These are phyloP conservation scores for Yamadazyma taylorii DNA, from an alignment of 1,139 yeast species.

Conservation along the genomic window DNA sequence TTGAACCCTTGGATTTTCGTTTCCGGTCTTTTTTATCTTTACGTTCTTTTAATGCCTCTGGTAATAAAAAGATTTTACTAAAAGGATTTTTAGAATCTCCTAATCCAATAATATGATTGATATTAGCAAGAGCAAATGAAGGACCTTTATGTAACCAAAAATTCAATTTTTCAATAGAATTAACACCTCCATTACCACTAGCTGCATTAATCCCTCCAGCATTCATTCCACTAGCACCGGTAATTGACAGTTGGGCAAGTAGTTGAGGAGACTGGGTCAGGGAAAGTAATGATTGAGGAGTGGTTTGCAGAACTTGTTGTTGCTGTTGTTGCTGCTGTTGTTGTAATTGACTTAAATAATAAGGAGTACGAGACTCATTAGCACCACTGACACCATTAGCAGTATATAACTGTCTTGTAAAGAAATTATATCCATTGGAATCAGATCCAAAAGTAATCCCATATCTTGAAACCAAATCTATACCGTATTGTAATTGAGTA, in stretches of 20 bases:
- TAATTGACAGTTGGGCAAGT: not conserved
- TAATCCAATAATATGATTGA: slow-evolving; percentile 71
- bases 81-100: slow-evolving; percentile 76
- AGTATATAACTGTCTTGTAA: slow-evolving; percentile 50
- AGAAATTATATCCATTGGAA: slow-evolving; percentile 64
- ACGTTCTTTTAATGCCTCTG: slow-evolving; percentile 69
- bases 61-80: slow-evolving; percentile 67
- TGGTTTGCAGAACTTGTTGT: slow-evolving; percentile 7
- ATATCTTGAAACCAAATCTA: slow-evolving; percentile 65
- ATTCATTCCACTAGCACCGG: not conserved
- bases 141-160: slow-evolving; percentile 79
- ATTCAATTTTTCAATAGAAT: slow-evolving; percentile 56
- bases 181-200: slow-evolving; percentile 20
- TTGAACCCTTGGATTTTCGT: slow-evolving; percentile 42
- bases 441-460: slow-evolving; percentile 73
- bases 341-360: slow-evolving; percentile 26
- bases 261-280: not conserved
- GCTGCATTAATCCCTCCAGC: too few relatives aligned
- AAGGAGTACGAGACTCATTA: slow-evolving; percentile 33
- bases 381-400: slow-evolving; percentile 30
- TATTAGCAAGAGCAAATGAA: slow-evolving; percentile 71
- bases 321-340: slow-evolving; percentile 18
- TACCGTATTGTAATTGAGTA: slow-evolving; percentile 50
- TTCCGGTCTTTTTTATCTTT: slow-evolving; percentile 70
- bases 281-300: slow-evolving; percentile 10